Evolutionary conservation across 495 filamentous ascomycete genomes (phyloP).

Genomic region (Aspergillus leporis): DNA sequence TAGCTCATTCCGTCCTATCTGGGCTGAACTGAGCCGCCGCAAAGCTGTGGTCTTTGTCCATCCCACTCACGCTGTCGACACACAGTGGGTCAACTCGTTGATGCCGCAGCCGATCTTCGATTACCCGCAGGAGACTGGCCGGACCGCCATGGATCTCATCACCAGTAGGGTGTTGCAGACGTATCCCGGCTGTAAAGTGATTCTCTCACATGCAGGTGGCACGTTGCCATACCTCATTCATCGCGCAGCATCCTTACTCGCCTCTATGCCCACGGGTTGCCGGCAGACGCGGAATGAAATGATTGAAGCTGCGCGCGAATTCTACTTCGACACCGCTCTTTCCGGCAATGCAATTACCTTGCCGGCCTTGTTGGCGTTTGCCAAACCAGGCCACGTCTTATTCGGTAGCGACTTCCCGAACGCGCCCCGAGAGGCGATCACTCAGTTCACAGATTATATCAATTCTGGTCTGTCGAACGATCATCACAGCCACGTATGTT

Average conservation of each 20-base stretch:
- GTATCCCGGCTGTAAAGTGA: slow-evolving; percentile 46
- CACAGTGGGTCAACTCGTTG: slow-evolving; percentile 29
- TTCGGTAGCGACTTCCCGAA: slow-evolving; percentile 18
- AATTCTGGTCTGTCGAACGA: not conserved
- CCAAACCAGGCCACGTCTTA: not conserved
- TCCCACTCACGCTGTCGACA: slow-evolving; percentile 47
- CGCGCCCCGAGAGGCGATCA: slow-evolving; percentile 34
- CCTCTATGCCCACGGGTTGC: not conserved
- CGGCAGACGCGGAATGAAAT: not conserved
- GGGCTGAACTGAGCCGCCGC: slow-evolving; percentile 44
- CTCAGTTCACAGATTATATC: not conserved
- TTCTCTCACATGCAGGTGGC: slow-evolving; percentile 55
- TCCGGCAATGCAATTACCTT: not conserved
- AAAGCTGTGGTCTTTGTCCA: slow-evolving; percentile 52
- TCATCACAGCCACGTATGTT: too few species aligned
- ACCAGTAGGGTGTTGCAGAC: slow-evolving; percentile 24
- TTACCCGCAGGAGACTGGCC: slow-evolving; percentile 55
- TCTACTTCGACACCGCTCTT: not conserved
- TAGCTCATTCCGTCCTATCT: slow-evolving; percentile 36
- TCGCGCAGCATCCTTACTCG: not conserved
- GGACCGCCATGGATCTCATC: slow-evolving; percentile 52
- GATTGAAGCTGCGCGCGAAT: not conserved
- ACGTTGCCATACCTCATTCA: slow-evolving; percentile 43
- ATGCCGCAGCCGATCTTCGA: slow-evolving; percentile 52
- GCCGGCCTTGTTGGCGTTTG: not conserved